These are phyloP conservation scores for Dunaliella primolecta DNA, from an alignment of 139 green algal species.

Conservation along the genomic window DNA sequence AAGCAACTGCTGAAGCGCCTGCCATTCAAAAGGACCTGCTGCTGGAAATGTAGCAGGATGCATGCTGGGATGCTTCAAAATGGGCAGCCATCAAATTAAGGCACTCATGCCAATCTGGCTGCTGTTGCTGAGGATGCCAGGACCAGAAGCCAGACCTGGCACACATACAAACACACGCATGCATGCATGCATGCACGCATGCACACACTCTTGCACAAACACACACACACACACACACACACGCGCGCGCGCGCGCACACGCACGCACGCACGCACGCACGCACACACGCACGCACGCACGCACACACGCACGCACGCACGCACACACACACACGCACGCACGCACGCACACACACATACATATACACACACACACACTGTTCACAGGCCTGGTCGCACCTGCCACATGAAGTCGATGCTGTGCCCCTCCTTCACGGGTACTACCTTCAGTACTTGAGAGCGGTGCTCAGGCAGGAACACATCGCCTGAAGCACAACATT, in stretches of 20 bases:
- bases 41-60: too few species aligned
- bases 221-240: not conserved
- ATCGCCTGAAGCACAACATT: too few species aligned
- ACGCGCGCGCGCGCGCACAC: not conserved
- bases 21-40: too few species aligned
- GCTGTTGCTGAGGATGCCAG: too few species aligned
- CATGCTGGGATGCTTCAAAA: too few species aligned
- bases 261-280: not conserved
- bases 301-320: not conserved
- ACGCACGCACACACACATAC: not conserved
- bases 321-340: not conserved
- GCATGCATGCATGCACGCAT: not conserved
- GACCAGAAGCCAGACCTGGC: too few species aligned
- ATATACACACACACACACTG: not conserved
- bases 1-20: too few species aligned
- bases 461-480: slow-evolving; percentile 40
- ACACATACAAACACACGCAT: not conserved
- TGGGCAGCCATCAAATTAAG: too few species aligned
- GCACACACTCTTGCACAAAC: not conserved
- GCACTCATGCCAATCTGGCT: too few species aligned
- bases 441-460: slow-evolving; percentile 48
- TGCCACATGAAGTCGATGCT: slow-evolving; percentile 76
- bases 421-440: slow-evolving; percentile 77
- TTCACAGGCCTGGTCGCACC: slow-evolving; percentile 5
- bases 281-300: not conserved